Base-by-base conservation (phyloP, 768 basidiomycete genomes). In the Tulasnella sp. region DNA sequence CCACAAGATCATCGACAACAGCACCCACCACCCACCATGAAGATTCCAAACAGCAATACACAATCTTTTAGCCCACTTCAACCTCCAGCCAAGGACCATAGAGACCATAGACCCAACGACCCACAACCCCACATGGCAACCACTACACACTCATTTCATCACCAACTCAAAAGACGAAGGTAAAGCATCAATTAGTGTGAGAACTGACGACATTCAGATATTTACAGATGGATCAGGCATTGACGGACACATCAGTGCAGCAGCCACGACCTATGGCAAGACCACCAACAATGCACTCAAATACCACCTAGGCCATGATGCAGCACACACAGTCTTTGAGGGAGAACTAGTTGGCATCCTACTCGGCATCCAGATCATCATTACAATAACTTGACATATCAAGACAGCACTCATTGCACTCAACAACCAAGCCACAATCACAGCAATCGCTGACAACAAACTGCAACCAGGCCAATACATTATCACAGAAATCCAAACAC, bases 351-450 rank as follows among this genome's bases (percentile, higher is more conserved):
- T 27, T 26, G 58, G 58, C 8, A 55, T 55, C 10, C 17, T 51
- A 7, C 58, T 59, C 10, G 58, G 10, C 4, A 21, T 60, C 10
- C 15, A 56, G 5, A 45, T 34, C n/a, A 26, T 34, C n/a, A 15
- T 15, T 26, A 7, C 5, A 7, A 13, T 26, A 60, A 5, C 23
- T 1, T n/a, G 8, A 5, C 10, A n/a, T 10, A 27, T n/a, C 5
- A 5, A n/a, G n/a, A 5, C n/a, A 7, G 45, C 26, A 21, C n/a
- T 27, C 8, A 34, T 62, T 9, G 30, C 13, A 11, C 59, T 60
- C 8, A 55, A 60, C 58, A 62, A 49, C 61, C 60, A 62, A 42
- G 34, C 61, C 10, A 58, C 59, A 8, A 60, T 60, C 9, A 29
- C 5, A 21, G 59, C 59, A 56, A 13, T 41, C 19, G n/a, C 7